phyloP scores from a whole-genome alignment of 805 yeast species.

The Yamadazyma olivae region DNA sequence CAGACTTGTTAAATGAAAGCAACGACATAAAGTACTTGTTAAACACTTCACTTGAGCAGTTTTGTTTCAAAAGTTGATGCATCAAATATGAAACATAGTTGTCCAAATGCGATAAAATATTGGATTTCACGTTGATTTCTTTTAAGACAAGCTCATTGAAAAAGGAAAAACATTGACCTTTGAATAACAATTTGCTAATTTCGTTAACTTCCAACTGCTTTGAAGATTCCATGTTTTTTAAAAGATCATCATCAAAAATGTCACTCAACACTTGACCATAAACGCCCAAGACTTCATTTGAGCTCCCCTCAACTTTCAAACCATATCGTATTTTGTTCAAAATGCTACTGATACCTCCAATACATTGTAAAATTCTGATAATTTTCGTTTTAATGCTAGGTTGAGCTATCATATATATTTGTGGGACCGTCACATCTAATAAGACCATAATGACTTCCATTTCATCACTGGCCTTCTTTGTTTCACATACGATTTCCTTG shows the following conservation, averaged over 20 bases:
- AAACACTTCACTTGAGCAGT: background rate
- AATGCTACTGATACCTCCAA: slow-evolving; percentile 32
- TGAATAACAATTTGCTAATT: slow-evolving; percentile 36
- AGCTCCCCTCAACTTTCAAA: background rate
- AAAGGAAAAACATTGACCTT: slow-evolving; percentile 25
- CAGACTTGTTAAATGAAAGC: slow-evolving; percentile 16
- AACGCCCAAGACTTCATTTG: background rate
- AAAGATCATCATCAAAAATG: slow-evolving; percentile 6
- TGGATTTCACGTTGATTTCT: background rate
- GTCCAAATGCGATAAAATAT: background rate
- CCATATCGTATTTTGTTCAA: slow-evolving; percentile 13
- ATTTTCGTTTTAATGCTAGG: slow-evolving; percentile 6
- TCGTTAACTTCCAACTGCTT: slow-evolving; percentile 21
- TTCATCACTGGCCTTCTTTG: no score
- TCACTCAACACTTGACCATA: slow-evolving; percentile 4
- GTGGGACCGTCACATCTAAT: slow-evolving; percentile 27
- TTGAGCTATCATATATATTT: slow-evolving; percentile 19
- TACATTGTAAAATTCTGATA: slow-evolving; percentile 16
- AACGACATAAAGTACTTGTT: slow-evolving; percentile 19
- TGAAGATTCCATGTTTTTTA: background rate
- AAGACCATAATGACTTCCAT: background rate
- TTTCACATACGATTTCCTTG: no score
- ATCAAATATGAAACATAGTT: slow-evolving; percentile 6
- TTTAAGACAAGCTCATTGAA: slow-evolving; percentile 26
- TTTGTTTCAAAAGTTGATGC: slow-evolving; percentile 2